Percentiles rank a stretch among this genome's conserved stretches.
These are phyloP conservation scores for Fagopyrum esculentum DNA, from an alignment of 148 eudicot species.

Conservation along the genomic window DNA sequence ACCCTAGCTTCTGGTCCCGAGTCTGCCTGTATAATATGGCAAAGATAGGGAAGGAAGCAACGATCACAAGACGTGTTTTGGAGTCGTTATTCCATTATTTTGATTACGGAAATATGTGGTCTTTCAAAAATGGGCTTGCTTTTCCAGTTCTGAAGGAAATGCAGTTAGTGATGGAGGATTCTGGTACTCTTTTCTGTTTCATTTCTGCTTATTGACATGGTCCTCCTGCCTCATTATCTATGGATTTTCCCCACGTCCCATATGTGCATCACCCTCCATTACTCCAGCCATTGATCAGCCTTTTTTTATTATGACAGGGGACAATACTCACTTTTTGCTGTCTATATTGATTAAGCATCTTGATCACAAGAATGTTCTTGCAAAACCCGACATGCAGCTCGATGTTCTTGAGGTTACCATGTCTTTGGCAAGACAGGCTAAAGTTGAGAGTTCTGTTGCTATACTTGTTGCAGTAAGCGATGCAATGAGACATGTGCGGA, in stretches of 20 bases:
- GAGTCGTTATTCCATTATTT: constrained; percentile 87
- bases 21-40: constrained; percentile 88
- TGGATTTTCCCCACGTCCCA: not conserved
- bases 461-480: constrained; percentile 75
- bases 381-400: constrained; percentile 76
- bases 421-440: constrained; percentile 61
- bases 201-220: not conserved
- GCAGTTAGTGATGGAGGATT: constrained; percentile 71
- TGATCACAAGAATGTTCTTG: constrained; percentile 83
- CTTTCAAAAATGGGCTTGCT: constrained; percentile 58
- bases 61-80: constrained; percentile 82
- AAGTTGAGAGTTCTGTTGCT: constrained; percentile 62
- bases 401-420: constrained; percentile 69
- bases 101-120: constrained; percentile 69
- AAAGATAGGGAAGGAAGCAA: constrained; percentile 63
- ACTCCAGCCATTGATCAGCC: not conserved
- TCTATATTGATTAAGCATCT: constrained; percentile 84
- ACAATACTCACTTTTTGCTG: constrained; percentile 67
- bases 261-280: not conserved
- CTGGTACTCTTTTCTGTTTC: constrained; percentile 35
- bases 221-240: not conserved
- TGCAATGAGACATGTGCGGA: constrained; percentile 82
- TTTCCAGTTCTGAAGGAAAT: constrained; percentile 77
- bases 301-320: constrained; percentile 35
- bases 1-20: constrained; percentile 89